Base-by-base conservation (phyloP, 495 filamentous ascomycete species). In the Trichodelitschia bisporula region DNA sequence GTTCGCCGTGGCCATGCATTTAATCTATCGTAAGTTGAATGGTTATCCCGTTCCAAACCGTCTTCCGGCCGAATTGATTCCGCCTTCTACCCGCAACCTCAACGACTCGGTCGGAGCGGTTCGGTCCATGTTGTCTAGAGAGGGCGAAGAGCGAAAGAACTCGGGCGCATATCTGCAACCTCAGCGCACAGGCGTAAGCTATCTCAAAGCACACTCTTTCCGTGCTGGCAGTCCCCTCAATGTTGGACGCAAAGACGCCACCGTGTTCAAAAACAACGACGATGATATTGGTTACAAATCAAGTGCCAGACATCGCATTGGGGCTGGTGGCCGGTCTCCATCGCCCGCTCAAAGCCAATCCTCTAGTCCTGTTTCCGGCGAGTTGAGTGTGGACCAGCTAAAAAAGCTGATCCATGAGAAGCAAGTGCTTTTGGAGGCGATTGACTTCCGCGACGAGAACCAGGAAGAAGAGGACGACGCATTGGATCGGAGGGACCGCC, bases 1-100 rank as follows among this genome's bases (percentile, higher is more conserved):
- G 44, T 99, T 99, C 48, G 83, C 89, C 12, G 83, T 99, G 23
- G 84, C 78, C 4, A 99, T 99, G 86, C 89, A 99, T 62, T 55
- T 99, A 48, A 95, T 99, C 33, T 99, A 95, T 46, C 68, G 89
- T 38, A 90, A 83, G 46, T 61, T 95, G 16, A 95, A 95, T 38
- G 82, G 82, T 17, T 92, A 99, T 43, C 82, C 86, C 1, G 62
- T 93, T 27, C 89, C 89, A n/a, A 74, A 68, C 40, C 75, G 77
- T 26, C 60, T 95, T 11, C 89, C 89, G 3, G 69, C 89, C 3
- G 89, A 99, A 56, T 68, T 99, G 29, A 70, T 95, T 10, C 89
- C 89, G 27, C 89, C 89, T 1, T 93, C 84, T 3, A 89, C 84
- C n/a, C 68, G 83, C 27, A 90, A 92, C 43, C 57, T 99, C 36